These are phyloP conservation scores for Elaeis guineensis DNA, from an alignment of 176 grass and related monocot species.

Conservation along the genomic window DNA sequence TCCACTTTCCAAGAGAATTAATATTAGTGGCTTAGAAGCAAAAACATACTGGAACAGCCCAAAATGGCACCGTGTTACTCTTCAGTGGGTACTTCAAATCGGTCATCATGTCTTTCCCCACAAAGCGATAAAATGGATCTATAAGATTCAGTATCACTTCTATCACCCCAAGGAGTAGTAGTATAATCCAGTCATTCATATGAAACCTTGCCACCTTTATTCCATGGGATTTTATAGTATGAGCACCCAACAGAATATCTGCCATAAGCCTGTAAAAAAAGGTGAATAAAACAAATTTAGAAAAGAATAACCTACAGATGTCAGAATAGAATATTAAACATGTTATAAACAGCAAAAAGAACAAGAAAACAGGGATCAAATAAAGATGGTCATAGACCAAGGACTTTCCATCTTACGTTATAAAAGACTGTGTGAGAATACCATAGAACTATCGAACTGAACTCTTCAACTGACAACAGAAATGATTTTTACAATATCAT, in stretches of 20 bases:
- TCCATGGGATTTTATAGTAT: constrained; percentile 61
- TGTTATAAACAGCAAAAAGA: no score
- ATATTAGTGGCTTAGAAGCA: not conserved
- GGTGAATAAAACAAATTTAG: no score
- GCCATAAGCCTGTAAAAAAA: constrained; percentile 18
- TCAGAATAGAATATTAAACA: no score
- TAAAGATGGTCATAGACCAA: no score
- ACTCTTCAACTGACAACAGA: no score
- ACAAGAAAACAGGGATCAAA: no score
- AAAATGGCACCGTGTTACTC: constrained; percentile 60
- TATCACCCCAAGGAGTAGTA: constrained; percentile 31
- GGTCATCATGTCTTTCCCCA: constrained; percentile 61
- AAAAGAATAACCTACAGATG: no score
- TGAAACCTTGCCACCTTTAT: constrained; percentile 44
- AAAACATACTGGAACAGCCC: constrained; percentile 56
- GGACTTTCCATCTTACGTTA: no score
- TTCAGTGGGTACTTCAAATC: constrained; percentile 56
- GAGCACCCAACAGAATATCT: constrained; percentile 41
- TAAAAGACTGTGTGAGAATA: no score
- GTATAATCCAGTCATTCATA: constrained; percentile 67
- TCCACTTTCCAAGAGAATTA: no score
- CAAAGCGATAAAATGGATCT: constrained; percentile 68
- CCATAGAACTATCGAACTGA: no score
- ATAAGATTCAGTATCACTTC: constrained; percentile 58
- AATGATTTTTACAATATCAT: no score